Base-by-base conservation (phyloP, 2,329 filamentous ascomycete species). In the Talaromyces sp. region DNA sequence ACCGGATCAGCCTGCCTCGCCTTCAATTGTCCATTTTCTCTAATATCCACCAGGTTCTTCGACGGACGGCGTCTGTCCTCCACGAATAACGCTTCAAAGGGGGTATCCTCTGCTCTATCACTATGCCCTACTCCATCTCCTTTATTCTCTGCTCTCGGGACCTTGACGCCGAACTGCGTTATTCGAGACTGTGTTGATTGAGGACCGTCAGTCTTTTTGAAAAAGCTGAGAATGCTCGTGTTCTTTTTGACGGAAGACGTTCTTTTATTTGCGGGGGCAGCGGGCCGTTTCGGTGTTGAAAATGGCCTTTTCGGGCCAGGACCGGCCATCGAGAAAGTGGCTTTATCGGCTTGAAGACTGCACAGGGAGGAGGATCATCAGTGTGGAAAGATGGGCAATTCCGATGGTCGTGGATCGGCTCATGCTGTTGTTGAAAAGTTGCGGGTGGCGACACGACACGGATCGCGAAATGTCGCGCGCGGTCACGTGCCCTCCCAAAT, bases 201-300 rank as follows among this genome's bases (percentile, higher is more conserved):
- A 0, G 75, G 75, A 13, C 84, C 82, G 44, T 85, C 82, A 0
- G 84, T 80, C 70, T 91, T 92, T 69, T 89, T 87, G 71, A 92
- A 92, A 73, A 91, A 92, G 65, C 76, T 91, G 15, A 91, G 75
- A 33, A 92, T 91, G 65, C 87, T 91, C 7, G 81, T 80, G 67
- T 90, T 91, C 65, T 65, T 60, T 73, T 75, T 62, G 0, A 70
- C 67, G 1, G 68, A 62, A 17, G 56, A 59, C 25, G 56, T 54
- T 13, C 52, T 53, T 28, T 42, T 33, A 19, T 39, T 56, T 17
- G 57, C 1, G 6, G 57, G 11, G 7, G 32, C 32, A 4, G 57
- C n/a, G 10, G 60, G 56, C n/a, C 36, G 55, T 28, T 62, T 62
- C 13, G 42, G 60, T 32, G 57, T 62, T 7, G 57, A 55, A 2